A percentile compares a stretch with the other conserved stretches of the same genome.
phyloP scores from a whole-genome alignment of 495 filamentous ascomycete species.

The Venustampulla echinocandica region DNA sequence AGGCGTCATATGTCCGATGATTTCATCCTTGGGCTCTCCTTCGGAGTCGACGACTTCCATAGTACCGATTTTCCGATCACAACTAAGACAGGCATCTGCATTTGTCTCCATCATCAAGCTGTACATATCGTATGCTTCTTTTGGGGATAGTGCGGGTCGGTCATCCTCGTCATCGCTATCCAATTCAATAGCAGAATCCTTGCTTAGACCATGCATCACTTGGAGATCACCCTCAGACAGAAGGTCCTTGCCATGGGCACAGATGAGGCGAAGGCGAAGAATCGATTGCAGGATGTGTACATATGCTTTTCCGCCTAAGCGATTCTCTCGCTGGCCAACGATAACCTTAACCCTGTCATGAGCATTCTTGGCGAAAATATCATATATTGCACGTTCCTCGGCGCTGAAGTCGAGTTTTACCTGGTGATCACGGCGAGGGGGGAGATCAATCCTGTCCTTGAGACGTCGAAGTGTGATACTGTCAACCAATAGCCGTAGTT shows the following conservation, averaged over 20 bases:
- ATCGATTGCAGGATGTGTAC: slow-evolving; percentile 87
- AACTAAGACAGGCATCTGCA: slow-evolving; percentile 59
- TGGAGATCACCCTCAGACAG: slow-evolving; percentile 74
- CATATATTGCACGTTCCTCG: slow-evolving; percentile 45
- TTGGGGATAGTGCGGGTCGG: slow-evolving; percentile 42
- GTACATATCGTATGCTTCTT: slow-evolving; percentile 74
- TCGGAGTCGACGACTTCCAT: slow-evolving; percentile 43
- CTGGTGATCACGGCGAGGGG: slow-evolving; percentile 61
- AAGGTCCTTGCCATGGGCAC: slow-evolving; percentile 84
- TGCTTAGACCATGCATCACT: slow-evolving; percentile 65
- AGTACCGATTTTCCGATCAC: slow-evolving; percentile 51
- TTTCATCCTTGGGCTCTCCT: slow-evolving; percentile 48
- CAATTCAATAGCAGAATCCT: slow-evolving; percentile 76
- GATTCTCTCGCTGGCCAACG: slow-evolving; percentile 41
- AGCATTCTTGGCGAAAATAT: slow-evolving; percentile 46
- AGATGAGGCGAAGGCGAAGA: slow-evolving; percentile 79
- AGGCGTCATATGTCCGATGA: slow-evolving; percentile 68
- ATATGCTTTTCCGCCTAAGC: slow-evolving; percentile 72
- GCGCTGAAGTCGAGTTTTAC: slow-evolving; percentile 49
- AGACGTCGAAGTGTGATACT: slow-evolving; percentile 85
- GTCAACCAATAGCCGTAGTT: slow-evolving; percentile 83
- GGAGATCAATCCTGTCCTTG: slow-evolving; percentile 84
- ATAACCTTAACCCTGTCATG: slow-evolving; percentile 44
- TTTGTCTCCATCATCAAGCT: slow-evolving; percentile 71
- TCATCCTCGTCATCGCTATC: slow-evolving; percentile 61